Conservation (phyloP, 1,139 yeast species). For the Yamadazyma songkhlaensis region DNA sequence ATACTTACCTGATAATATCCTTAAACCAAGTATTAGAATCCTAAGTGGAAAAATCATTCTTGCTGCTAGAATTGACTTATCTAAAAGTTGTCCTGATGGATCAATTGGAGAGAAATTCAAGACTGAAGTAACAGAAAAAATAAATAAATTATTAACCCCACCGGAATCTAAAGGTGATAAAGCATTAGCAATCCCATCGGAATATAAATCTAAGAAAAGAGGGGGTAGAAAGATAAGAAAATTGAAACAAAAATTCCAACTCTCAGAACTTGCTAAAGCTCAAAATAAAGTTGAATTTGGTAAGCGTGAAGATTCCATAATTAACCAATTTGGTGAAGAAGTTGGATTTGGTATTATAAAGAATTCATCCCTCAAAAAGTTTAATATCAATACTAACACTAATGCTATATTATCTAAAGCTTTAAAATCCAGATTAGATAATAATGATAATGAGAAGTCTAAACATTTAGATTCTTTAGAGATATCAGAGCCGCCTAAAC, state of each 20-base stretch:
- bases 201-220: slow-evolving; percentile 73
- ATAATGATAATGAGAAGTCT: slow-evolving; percentile 10
- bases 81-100: slow-evolving; percentile 48
- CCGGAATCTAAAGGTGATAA: slow-evolving; percentile 68
- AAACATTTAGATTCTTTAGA: slow-evolving; percentile 13
- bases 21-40: slow-evolving; percentile 73
- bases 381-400: slow-evolving; percentile 33
- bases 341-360: slow-evolving; percentile 77
- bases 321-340: slow-evolving; percentile 74
- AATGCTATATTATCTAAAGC: slow-evolving; percentile 54
- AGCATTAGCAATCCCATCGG: slow-evolving; percentile 83
- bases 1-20: slow-evolving; percentile 53
- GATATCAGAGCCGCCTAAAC: too few species aligned
- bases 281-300: slow-evolving; percentile 88
- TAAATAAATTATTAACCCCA: slow-evolving; percentile 74
- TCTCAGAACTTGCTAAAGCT: slow-evolving; percentile 78
- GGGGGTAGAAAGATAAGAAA: slow-evolving; percentile 84
- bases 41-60: slow-evolving; percentile 76
- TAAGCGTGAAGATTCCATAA: slow-evolving; percentile 58
- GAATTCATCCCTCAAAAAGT: slow-evolving; percentile 31
- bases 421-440: slow-evolving; percentile 44
- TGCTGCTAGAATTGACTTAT: slow-evolving; percentile 78
- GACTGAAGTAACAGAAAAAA: slow-evolving; percentile 56
- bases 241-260: slow-evolving; percentile 73
- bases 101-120: slow-evolving; percentile 56